These are phyloP conservation scores for Seminavis robusta DNA, from an alignment of 108 stramenopile species.

Conservation along the genomic window DNA sequence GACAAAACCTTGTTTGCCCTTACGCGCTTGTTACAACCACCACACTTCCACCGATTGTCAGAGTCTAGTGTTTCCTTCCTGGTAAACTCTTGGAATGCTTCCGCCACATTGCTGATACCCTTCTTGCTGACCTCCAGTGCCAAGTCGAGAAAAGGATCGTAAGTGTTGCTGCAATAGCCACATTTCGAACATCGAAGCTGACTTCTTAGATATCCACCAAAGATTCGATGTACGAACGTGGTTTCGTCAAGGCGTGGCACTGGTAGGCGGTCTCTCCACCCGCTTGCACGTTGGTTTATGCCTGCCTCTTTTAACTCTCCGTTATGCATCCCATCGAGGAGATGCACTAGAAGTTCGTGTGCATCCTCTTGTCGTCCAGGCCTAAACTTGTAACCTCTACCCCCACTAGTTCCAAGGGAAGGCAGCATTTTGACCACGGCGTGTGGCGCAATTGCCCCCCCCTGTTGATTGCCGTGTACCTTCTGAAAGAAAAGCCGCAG, in stretches of 20 bases:
- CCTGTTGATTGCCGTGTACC: constrained; percentile 37
- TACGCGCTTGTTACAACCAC: constrained; percentile 75
- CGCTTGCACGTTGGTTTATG: constrained; percentile 68
- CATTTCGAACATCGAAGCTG: constrained; percentile 86
- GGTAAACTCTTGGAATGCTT: constrained; percentile 78
- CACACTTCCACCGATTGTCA: constrained; percentile 91
- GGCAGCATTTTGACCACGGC: constrained; percentile 65
- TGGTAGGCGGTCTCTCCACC: constrained; percentile 79
- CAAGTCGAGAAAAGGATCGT: constrained; percentile 95
- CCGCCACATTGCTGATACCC: constrained; percentile 53
- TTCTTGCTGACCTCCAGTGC: constrained; percentile 84
- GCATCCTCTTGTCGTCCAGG: constrained; percentile 96
- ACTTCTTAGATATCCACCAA: constrained; percentile 90
- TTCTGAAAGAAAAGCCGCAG: constrained; percentile 47
- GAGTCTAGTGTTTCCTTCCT: constrained; percentile 82
- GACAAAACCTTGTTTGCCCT: constrained; percentile 77
- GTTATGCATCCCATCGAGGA: constrained; percentile 89
- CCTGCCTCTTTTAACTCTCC: constrained; percentile 76
- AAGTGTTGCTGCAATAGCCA: constrained; percentile 84
- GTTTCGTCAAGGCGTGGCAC: constrained; percentile 87
- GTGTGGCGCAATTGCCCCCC: constrained; percentile 59
- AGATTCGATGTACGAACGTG: constrained; percentile 86
- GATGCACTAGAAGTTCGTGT: constrained; percentile 94
- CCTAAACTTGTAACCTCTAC: constrained; percentile 79
- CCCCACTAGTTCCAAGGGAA: constrained; percentile 41